A percentile compares a stretch with the other conserved stretches of the same genome.
Evolutionary conservation across 2,329 filamentous ascomycete genomes (phyloP).

Genomic region (Venturia carpophila): DNA sequence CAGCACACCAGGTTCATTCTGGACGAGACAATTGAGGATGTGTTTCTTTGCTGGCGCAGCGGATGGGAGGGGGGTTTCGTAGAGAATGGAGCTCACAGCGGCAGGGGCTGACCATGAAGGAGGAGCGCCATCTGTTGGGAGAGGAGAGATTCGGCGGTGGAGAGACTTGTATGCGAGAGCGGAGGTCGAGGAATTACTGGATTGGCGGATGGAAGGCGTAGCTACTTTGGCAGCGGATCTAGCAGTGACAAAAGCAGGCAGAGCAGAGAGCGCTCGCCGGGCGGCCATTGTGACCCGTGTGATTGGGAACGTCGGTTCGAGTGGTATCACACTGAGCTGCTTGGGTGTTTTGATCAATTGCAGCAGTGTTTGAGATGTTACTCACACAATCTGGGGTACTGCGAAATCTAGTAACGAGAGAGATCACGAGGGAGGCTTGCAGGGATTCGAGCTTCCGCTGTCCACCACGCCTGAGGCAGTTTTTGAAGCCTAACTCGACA

Average conservation of each 20-base stretch:
- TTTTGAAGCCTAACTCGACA: not conserved
- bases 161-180: slow-evolving; percentile 96
- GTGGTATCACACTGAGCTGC: not conserved
- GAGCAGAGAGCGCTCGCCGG: slow-evolving; percentile 18
- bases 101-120: slow-evolving; percentile 83
- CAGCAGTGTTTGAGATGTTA: not conserved
- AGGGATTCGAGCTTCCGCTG: not conserved
- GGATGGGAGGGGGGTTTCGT: slow-evolving; percentile 87
- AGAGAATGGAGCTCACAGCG: slow-evolving; percentile 95
- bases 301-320: not conserved
- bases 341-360: not conserved
- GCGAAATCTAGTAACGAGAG: not conserved
- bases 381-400: not conserved
- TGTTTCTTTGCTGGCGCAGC: slow-evolving; percentile 82
- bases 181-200: slow-evolving; percentile 62
- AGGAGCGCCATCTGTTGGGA: slow-evolving; percentile 66
- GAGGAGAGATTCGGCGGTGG: slow-evolving; percentile 79
- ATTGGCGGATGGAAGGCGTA: not conserved
- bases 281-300: slow-evolving; percentile 11
- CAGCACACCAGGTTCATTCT: slow-evolving; percentile 96
- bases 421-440: not conserved
- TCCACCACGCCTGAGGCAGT: not conserved
- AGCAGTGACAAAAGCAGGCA: slow-evolving; percentile 10
- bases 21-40: slow-evolving; percentile 94
- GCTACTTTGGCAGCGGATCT: slow-evolving; percentile 3